Percentiles rank a stretch among this genome's conserved stretches.
Evolutionary conservation across 1,284 basidiomycete species (phyloP).

Genomic region (Meripilus lineatus): DNA sequence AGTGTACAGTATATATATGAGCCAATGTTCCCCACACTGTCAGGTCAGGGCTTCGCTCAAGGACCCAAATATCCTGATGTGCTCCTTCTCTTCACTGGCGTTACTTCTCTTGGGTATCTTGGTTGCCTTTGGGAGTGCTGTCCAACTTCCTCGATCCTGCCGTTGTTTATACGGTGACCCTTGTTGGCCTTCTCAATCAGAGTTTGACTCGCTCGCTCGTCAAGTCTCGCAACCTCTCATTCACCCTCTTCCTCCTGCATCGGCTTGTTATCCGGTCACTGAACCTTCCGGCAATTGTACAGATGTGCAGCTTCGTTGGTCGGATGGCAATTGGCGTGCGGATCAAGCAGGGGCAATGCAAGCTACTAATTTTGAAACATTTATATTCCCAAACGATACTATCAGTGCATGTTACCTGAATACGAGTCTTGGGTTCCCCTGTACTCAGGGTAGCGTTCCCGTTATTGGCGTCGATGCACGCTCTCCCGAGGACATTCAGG

Average conservation of each 20-base stretch:
- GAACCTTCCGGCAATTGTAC: conserved; percentile 31
- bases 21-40: no score
- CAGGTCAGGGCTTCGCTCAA: no score
- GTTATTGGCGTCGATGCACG: conserved; percentile 39
- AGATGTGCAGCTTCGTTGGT: conserved; percentile 23
- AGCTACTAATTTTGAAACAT: conserved; percentile 35
- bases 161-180: conserved; percentile 26
- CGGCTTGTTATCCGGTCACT: conserved; percentile 30
- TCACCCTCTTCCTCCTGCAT: conserved; percentile 31
- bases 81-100: no score
- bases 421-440: conserved; percentile 32
- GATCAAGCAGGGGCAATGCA: conserved; percentile 37
- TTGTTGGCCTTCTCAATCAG: conserved; percentile 37
- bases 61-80: no score
- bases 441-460: conserved; percentile 40
- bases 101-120: no score
- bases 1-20: no score
- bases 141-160: conserved; percentile 6
- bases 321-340: conserved; percentile 34
- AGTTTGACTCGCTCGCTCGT: conserved; percentile 29
- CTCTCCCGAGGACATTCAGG: conserved; percentile 31
- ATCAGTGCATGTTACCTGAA: conserved; percentile 39
- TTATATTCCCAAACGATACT: conserved; percentile 33
- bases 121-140: no score
- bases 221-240: conserved; percentile 35